Conservation (phyloP, 805 yeast genomes). For the Pichia gijzeniarum region DNA sequence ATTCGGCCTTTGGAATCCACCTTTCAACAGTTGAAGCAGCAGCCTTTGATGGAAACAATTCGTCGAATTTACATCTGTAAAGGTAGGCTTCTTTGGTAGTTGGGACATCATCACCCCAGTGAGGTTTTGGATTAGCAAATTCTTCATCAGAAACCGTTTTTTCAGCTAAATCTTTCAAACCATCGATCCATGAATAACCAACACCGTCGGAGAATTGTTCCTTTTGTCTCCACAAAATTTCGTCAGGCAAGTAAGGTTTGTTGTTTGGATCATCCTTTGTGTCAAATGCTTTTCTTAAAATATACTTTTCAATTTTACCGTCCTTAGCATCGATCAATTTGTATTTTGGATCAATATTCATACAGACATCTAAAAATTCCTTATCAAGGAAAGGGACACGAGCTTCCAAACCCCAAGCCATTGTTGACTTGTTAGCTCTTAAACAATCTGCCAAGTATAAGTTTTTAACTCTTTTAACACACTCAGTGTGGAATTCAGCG, state of each 20-base stretch:
- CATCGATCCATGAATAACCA: conserved; percentile 99
- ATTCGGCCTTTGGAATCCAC: conserved; percentile 99
- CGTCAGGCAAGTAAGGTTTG: conserved; percentile 89
- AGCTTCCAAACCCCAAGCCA: conserved; percentile 99
- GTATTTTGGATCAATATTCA: conserved; percentile 93
- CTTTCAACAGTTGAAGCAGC: conserved; percentile 97
- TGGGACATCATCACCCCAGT: conserved; percentile 95
- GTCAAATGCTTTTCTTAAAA: conserved; percentile 95
- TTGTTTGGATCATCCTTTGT: conserved; percentile 72
- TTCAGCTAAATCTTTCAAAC: conserved; percentile 93
- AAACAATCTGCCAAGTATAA: conserved; percentile 94
- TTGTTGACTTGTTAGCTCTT: conserved; percentile 98
- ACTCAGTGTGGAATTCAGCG: conserved; percentile 89
- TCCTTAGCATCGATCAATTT: conserved; percentile 69
- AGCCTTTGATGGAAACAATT: conserved; percentile 81
- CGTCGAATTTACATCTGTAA: conserved; percentile 96
- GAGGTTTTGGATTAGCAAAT: conserved; percentile 83
- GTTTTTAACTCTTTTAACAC: conserved; percentile 95
- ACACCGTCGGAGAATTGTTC: conserved; percentile 99
- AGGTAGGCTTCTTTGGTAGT: conserved; percentile 98
- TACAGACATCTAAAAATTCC: conserved; percentile 81
- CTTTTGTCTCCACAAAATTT: conserved; percentile 98
- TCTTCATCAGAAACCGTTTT: conserved; percentile 81
- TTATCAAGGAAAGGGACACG: conserved; percentile 98
- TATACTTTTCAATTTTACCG: conserved; percentile 89